phyloP scores from a whole-genome alignment of 139 green algal species.

The Tetraselmis chui region DNA sequence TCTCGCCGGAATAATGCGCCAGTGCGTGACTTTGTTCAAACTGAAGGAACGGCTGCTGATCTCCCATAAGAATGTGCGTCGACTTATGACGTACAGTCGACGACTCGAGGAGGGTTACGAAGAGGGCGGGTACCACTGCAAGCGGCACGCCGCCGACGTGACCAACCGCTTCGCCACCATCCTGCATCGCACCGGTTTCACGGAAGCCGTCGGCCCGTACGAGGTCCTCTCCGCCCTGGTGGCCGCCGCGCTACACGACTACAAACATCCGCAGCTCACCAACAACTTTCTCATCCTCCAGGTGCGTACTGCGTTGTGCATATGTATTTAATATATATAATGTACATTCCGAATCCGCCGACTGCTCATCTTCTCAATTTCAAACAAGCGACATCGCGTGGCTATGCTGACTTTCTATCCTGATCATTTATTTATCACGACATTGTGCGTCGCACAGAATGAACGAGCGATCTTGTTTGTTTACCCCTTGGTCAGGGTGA shows the following conservation, averaged over 20 bases:
- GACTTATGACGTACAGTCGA: neutral
- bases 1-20: neutral
- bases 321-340: too few species aligned
- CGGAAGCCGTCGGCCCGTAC: neutral
- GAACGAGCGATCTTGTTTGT: too few species aligned
- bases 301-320: too few species aligned
- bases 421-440: too few species aligned
- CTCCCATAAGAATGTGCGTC: neutral
- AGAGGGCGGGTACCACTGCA: neutral
- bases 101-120: neutral
- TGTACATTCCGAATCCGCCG: too few species aligned
- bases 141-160: constrained; percentile 3
- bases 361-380: too few species aligned
- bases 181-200: neutral
- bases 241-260: neutral
- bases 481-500: too few species aligned
- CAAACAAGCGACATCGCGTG: too few species aligned
- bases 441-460: too few species aligned
- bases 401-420: too few species aligned
- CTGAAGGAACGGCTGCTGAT: neutral
- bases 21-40: neutral
- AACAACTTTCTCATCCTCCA: neutral
- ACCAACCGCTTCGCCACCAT: neutral
- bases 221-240: neutral
- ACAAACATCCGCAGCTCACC: constrained; percentile 2